These are phyloP conservation scores for Mycena vulgaris DNA, from an alignment of 768 basidiomycete species.

Conservation along the genomic window DNA sequence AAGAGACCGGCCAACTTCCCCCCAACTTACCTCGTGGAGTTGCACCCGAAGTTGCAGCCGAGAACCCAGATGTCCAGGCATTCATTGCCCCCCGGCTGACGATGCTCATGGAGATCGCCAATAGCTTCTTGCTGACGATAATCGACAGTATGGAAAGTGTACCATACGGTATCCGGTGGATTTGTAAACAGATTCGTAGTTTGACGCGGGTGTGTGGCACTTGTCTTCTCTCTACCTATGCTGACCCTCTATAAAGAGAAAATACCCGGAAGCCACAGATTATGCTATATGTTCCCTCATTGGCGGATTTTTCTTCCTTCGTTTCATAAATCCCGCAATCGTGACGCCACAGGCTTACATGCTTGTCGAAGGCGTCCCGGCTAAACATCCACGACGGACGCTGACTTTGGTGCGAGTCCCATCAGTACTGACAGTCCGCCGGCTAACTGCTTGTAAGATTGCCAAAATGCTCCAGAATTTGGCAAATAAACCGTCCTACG, in stretches of 20 bases:
- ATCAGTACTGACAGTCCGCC: background rate
- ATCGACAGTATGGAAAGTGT: slow-evolving; percentile 99
- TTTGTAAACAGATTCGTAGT: slow-evolving; percentile 99
- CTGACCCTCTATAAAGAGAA: slow-evolving; percentile 72
- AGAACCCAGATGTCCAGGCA: slow-evolving; percentile 96
- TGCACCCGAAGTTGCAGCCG: slow-evolving; percentile 93
- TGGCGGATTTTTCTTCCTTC: slow-evolving; percentile 99
- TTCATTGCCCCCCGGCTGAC: slow-evolving; percentile 97
- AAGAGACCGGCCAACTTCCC: slow-evolving; percentile 94
- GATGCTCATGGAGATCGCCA: slow-evolving; percentile 99
- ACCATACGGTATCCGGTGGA: slow-evolving; percentile 99
- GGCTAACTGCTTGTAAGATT: slow-evolving; percentile 68
- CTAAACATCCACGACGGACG: slow-evolving; percentile 97
- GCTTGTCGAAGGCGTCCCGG: slow-evolving; percentile 98
- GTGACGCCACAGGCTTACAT: slow-evolving; percentile 99
- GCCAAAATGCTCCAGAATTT: slow-evolving; percentile 99
- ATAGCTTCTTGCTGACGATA: slow-evolving; percentile 96
- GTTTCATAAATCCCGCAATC: slow-evolving; percentile 99
- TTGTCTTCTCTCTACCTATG: slow-evolving; percentile 10
- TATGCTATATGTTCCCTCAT: slow-evolving; percentile 99
- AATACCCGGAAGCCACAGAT: slow-evolving; percentile 99
- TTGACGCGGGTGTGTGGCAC: slow-evolving; percentile 83
- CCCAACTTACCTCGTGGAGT: slow-evolving; percentile 94
- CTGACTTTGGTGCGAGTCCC: slow-evolving; percentile 84
- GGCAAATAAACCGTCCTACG: slow-evolving; percentile 98